Evolutionary conservation across 2,329 filamentous ascomycete genomes (phyloP), one percentile per base, ranked within the genome.

Genomic region (Fusarium armeniacum): DNA sequence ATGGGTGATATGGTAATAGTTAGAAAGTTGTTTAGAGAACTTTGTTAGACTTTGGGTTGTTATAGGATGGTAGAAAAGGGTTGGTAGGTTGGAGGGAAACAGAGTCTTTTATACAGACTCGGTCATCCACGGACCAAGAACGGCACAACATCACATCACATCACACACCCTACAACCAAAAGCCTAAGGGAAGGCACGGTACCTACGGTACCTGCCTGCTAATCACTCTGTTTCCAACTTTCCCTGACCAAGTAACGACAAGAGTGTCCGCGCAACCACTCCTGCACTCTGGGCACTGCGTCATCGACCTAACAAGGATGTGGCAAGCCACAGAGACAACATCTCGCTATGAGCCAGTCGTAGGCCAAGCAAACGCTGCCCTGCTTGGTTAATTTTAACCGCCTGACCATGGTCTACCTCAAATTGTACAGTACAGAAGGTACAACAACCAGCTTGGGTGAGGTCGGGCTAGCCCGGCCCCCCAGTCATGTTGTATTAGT

Each of bases 291-390:
- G 76, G 61, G 65, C 70, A 71, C 73, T 78, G 76, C 77, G 77
- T 79, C 77, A 79, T 79, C 75, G 77, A 78, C 70, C 41, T 26
- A 73, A 43, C 59, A 65, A 33, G 43, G 59, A 62, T 60, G 53
- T 55, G 50, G 57, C 56, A 70, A 71, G 69, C 65, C 69, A 70
- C 69, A 71, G 60, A 57, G 52, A 63, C 65, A 62, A 63, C 41
- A 38, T 43, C 46, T 64, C 36, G 26, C 33, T 30, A 41, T 40
- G 47, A 69, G 18, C 26, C 22, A 47, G 36, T 44, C 61, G 41
- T 65, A 36, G 52, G 68, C 68, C 68, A 71, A 71, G 68, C 53
- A 41, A 71, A 62, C 54, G 33, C 45, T 62, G 68, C 68, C 68
- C 67, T 70, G 68, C 67, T 70, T 70, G 67, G 62, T 44, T 59